These are phyloP conservation scores for Saccharomycopsis capsularis DNA, from an alignment of 805 yeast genomes.

Conservation along the genomic window DNA sequence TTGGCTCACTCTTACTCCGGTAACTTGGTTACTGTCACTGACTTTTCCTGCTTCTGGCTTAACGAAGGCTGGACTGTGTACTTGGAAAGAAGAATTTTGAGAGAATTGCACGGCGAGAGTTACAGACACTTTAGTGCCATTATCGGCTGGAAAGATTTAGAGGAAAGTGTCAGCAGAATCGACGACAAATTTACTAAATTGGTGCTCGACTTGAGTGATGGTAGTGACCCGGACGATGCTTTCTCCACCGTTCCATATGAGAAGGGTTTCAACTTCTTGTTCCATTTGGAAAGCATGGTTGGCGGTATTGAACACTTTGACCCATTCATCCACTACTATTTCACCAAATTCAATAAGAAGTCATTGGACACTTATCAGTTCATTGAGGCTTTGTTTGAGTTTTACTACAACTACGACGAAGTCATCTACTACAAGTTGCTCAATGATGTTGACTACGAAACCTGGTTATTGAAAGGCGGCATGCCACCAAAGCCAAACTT, in stretches of 20 bases:
- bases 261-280: conserved; percentile 77
- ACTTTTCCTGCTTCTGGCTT: conserved; percentile 93
- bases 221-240: conserved; percentile 82
- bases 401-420: conserved; percentile 36
- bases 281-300: conserved; percentile 59
- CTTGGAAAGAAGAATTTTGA: conserved; percentile 76
- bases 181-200: conserved; percentile 56
- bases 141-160: conserved; percentile 83
- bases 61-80: conserved; percentile 97
- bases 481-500: conserved; percentile 84
- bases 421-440: conserved; percentile 41
- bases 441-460: conserved; percentile 74
- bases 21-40: conserved; percentile 79
- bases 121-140: conserved; percentile 75
- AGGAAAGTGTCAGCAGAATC: conserved; percentile 59
- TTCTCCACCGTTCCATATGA: conserved; percentile 87
- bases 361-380: conserved; percentile 81
- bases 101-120: conserved; percentile 69
- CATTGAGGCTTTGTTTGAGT: conserved; percentile 66
- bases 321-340: conserved; percentile 74
- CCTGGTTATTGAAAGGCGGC: conserved; percentile 78
- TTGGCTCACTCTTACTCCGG: conserved; percentile 93
- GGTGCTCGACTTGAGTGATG: conserved; percentile 63
- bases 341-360: conserved; percentile 56
- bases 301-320: conserved; percentile 66